phyloP scores from a whole-genome alignment of 164 flowering plant species.

The Vitis vinifera region DNA sequence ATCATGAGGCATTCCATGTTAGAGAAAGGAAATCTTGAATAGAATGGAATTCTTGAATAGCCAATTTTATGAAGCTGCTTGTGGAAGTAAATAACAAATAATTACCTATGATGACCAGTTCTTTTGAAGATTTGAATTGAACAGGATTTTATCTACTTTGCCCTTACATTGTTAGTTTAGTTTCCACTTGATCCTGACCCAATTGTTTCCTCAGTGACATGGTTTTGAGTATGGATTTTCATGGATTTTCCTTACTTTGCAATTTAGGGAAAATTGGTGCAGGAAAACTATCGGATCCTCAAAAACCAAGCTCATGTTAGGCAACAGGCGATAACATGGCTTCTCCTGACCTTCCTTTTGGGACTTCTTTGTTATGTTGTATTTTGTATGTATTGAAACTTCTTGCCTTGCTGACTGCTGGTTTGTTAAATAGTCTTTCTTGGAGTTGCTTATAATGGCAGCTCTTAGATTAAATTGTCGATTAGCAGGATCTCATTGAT shows the following conservation, averaged over 20 bases:
- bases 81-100: no score
- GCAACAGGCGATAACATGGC: not conserved
- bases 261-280: not conserved
- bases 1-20: no score
- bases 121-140: no score
- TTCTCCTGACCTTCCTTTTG: not conserved
- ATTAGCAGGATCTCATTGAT: not conserved
- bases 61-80: no score
- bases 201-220: not conserved
- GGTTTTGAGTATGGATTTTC: not conserved
- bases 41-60: no score
- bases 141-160: not conserved
- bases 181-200: not conserved
- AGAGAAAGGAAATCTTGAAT: no score
- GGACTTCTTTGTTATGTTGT: not conserved
- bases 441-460: not conserved
- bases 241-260: not conserved
- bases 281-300: not conserved
- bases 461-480: no score
- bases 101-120: no score
- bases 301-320: not conserved
- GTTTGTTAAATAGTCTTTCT: not conserved
- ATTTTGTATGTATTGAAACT: not conserved
- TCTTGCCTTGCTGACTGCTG: not conserved
- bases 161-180: not conserved